A percentile compares a stretch with the other conserved stretches of the same genome.
phyloP scores from a whole-genome alignment of 805 yeast genomes.

The Torulaspora microellipsoides region DNA sequence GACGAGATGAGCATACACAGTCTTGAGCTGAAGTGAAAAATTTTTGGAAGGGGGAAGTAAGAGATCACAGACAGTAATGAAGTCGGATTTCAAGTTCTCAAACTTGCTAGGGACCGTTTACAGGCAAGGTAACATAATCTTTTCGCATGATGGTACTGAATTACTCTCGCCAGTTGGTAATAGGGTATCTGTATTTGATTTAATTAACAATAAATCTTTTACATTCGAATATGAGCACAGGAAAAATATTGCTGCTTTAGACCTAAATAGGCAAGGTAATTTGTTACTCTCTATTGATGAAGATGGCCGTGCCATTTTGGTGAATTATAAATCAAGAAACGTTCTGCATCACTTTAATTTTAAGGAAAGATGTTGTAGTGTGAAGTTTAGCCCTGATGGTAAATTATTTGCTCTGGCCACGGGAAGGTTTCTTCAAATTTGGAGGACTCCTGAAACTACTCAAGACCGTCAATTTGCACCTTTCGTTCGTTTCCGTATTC shows the following conservation, averaged over 20 bases:
- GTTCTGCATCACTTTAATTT: conserved; percentile 94
- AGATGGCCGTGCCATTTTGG: conserved; percentile 90
- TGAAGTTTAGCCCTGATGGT: conserved; percentile 88
- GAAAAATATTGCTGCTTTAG: conserved; percentile 71
- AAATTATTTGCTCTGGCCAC: conserved; percentile 78
- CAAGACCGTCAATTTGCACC: conserved; percentile 96
- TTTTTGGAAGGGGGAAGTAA: no score
- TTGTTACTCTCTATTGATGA: conserved; percentile 77
- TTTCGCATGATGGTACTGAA: conserved; percentile 79
- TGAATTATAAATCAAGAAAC: conserved; percentile 74
- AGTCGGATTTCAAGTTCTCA: conserved; percentile 82
- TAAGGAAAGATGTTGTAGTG: conserved; percentile 66
- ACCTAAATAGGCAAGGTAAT: conserved; percentile 78
- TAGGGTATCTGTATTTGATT: conserved; percentile 82
- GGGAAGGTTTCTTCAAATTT: conserved; percentile 79
- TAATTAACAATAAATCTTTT: conserved; percentile 75
- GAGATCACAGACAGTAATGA: conserved; percentile 43
- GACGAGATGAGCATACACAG: neutral
- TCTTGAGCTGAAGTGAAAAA: neutral
- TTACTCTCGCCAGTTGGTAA: conserved; percentile 92
- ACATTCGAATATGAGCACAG: conserved; percentile 93
- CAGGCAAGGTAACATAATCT: conserved; percentile 83
- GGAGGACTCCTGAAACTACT: conserved; percentile 80
- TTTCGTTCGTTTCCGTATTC: conserved; percentile 81
- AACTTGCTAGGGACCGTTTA: conserved; percentile 93